Conservation (phyloP, 2,329 filamentous ascomycete genomes). For the Aotearoamyces nothofagi region DNA sequence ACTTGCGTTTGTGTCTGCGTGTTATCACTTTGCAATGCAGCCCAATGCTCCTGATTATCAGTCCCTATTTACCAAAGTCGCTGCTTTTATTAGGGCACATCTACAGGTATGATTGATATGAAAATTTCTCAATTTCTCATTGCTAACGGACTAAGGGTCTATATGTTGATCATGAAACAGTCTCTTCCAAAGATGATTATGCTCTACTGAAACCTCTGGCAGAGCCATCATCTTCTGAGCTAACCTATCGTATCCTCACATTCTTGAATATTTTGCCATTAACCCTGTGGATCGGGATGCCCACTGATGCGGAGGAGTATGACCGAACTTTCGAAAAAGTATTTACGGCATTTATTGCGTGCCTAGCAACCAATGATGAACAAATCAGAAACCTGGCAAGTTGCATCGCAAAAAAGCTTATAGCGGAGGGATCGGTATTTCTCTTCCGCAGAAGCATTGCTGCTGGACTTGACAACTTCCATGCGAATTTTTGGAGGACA, state of each 20-base stretch:
- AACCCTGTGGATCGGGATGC: conserved; percentile 29
- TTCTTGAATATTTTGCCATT: conserved; percentile 40
- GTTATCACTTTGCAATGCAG: conserved; percentile 44
- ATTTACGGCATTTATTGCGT: conserved; percentile 15
- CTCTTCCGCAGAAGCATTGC: conserved; percentile 11
- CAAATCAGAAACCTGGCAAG: conserved; percentile 16
- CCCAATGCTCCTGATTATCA: conserved; percentile 32
- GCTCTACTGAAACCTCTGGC: conserved; percentile 26
- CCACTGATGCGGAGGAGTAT: conserved; percentile 20
- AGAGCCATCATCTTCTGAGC: conserved; percentile 22
- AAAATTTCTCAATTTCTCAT: too few species aligned
- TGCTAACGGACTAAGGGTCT: too few species aligned
- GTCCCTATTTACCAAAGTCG: conserved; percentile 37
- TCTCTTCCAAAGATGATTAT: conserved; percentile 21
- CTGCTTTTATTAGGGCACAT: conserved; percentile 40
- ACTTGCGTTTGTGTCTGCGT: conserved; percentile 45
- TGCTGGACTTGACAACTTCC: conserved; percentile 10
- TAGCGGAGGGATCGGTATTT: conserved; percentile 12
- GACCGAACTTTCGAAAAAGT: conserved; percentile 19
- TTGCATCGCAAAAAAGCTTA: conserved; percentile 13
- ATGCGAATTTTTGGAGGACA: conserved; percentile 20
- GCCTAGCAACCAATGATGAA: conserved; percentile 18
- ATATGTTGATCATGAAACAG: conserved; percentile 1
- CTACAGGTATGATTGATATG: conserved; percentile 41
- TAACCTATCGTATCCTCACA: conserved; percentile 36